Evolutionary conservation across 2,329 filamentous ascomycete species (phyloP).

Genomic region (Beauveria rudraprayagi): DNA sequence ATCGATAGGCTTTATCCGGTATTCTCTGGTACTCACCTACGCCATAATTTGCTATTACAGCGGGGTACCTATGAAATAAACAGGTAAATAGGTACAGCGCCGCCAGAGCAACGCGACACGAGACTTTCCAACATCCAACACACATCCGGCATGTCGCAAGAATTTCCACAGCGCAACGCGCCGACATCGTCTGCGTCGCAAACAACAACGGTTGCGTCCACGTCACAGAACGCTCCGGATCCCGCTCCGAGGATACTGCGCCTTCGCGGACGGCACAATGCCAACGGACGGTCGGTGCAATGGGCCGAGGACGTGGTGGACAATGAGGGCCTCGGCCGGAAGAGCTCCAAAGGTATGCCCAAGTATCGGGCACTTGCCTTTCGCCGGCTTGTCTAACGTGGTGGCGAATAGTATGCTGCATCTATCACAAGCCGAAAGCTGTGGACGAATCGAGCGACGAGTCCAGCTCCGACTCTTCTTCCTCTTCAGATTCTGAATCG

Average conservation of each 20-base stretch:
- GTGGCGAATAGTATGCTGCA: slow-evolving; percentile 74
- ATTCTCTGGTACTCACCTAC: too few relatives aligned
- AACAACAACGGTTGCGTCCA: slow-evolving; percentile 17
- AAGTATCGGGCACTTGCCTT: neutral
- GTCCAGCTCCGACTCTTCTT: slow-evolving; percentile 45
- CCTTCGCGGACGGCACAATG: slow-evolving; percentile 40
- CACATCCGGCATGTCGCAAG: slow-evolving; percentile 23
- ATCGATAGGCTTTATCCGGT: too few relatives aligned
- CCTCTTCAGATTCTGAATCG: slow-evolving; percentile 36
- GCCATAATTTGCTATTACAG: neutral
- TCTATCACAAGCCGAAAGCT: slow-evolving; percentile 80
- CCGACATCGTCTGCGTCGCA: slow-evolving; percentile 28
- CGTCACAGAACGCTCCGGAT: slow-evolving; percentile 20
- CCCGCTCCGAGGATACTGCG: slow-evolving; percentile 36
- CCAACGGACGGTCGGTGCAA: slow-evolving; percentile 58
- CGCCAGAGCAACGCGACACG: neutral
- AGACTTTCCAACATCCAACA: neutral
- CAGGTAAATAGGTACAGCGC: neutral
- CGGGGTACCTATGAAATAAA: neutral
- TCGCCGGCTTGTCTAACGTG: neutral
- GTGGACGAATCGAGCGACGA: slow-evolving; percentile 76
- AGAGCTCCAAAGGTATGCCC: slow-evolving; percentile 77
- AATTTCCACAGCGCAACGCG: slow-evolving; percentile 19
- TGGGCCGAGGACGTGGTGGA: slow-evolving; percentile 93
- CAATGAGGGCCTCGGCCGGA: slow-evolving; percentile 90